These are phyloP conservation scores for Tylopilus vinaceipallidus DNA, from an alignment of 768 basidiomycete genomes.

Conservation along the genomic window DNA sequence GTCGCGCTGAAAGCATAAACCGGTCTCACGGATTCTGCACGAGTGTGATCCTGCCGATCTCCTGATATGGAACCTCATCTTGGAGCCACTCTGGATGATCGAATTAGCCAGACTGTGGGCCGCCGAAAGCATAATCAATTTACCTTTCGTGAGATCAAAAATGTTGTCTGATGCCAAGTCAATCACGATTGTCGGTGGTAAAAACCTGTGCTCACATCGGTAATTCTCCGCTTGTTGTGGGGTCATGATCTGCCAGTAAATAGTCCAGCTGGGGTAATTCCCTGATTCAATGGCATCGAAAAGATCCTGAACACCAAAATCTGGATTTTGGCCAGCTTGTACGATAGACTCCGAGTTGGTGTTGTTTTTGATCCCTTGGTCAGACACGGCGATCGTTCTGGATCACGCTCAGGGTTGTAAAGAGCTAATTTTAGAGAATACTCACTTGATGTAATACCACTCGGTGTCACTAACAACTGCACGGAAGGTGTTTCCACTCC, in stretches of 20 bases:
- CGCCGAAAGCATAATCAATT: background rate
- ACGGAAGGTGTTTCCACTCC: conserved; percentile 50
- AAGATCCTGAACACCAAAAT: conserved; percentile 56
- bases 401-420: conserved; percentile 13
- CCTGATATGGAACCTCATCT: conserved; percentile 33
- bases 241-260: conserved; percentile 56
- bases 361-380: conserved; percentile 41
- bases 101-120: background rate
- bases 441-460: conserved; percentile 52
- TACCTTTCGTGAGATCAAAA: conserved; percentile 47
- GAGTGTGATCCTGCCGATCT: conserved; percentile 39
- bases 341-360: conserved; percentile 37
- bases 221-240: conserved; percentile 49
- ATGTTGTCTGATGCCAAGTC: conserved; percentile 40
- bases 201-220: conserved; percentile 25
- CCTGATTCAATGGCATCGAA: conserved; percentile 53
- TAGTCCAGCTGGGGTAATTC: conserved; percentile 54
- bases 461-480: conserved; percentile 45
- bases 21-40: conserved; percentile 36
- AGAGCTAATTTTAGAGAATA: conserved; percentile 11
- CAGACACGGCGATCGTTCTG: conserved; percentile 15
- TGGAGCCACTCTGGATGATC: conserved; percentile 33
- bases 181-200: background rate
- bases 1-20: background rate
- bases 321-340: conserved; percentile 41